A percentile compares a stretch with the other conserved stretches of the same genome.
Evolutionary conservation across 225 moss, liverwort and hornwort genomes (phyloP).

Genomic region (Bryum argenteum): DNA sequence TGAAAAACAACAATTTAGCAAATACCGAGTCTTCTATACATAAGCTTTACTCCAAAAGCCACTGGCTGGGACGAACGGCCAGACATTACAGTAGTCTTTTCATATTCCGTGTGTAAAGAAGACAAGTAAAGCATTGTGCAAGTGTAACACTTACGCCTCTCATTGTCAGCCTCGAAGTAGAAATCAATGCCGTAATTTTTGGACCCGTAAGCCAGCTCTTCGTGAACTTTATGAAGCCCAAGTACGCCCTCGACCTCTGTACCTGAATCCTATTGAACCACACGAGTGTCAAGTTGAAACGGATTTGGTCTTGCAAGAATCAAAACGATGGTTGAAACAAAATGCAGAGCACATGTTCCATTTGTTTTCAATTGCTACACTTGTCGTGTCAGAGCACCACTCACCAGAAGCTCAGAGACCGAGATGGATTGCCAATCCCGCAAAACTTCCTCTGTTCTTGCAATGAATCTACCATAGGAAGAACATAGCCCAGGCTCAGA

Average conservation of each 20-base stretch:
- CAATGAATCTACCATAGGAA: slow-evolving; percentile 61
- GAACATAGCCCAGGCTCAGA: slow-evolving; percentile 5
- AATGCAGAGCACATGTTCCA: neutral
- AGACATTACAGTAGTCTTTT: too few relatives aligned
- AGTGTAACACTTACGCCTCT: slow-evolving; percentile 33
- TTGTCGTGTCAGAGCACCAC: slow-evolving; percentile 26
- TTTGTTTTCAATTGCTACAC: slow-evolving; percentile 3
- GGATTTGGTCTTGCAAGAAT: neutral
- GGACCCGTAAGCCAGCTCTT: slow-evolving; percentile 74
- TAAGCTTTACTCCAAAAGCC: too few relatives aligned
- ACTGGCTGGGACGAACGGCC: too few relatives aligned
- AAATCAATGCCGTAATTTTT: slow-evolving; percentile 67
- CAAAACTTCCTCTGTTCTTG: slow-evolving; percentile 55
- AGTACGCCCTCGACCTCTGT: slow-evolving; percentile 66
- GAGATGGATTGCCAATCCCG: slow-evolving; percentile 68
- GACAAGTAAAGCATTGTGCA: too few relatives aligned
- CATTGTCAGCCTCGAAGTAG: slow-evolving; percentile 58
- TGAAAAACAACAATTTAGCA: neutral
- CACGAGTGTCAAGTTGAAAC: slow-evolving; percentile 13
- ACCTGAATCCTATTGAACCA: slow-evolving; percentile 64
- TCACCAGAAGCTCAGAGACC: slow-evolving; percentile 46
- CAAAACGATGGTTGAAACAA: neutral
- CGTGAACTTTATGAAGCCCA: slow-evolving; percentile 68
- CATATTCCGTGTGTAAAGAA: too few relatives aligned
- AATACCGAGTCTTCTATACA: too few relatives aligned